Evolutionary conservation across 108 stramenopile species (phyloP).

Genomic region (Stephanodiscus minutulus): DNA sequence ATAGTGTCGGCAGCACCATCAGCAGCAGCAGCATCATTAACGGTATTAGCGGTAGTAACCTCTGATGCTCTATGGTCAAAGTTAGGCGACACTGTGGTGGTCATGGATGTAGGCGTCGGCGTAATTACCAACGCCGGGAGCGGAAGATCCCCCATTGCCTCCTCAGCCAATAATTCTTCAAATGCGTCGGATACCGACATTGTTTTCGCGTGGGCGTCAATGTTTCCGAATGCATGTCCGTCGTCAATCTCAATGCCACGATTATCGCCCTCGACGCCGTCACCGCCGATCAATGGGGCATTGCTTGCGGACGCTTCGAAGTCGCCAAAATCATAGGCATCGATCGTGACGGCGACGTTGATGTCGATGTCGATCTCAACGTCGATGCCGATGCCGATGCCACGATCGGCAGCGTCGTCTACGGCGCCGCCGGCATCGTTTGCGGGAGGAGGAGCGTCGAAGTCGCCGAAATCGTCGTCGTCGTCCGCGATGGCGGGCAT

Average conservation of each 20-base stretch:
- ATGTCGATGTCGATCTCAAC: too few species aligned
- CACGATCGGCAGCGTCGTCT: not conserved
- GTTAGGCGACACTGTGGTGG: not conserved
- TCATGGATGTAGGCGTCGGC: not conserved
- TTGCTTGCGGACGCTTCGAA: not conserved
- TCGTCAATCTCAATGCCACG: not conserved
- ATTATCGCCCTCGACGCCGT: not conserved
- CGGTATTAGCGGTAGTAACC: not conserved
- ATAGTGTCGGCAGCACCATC: not conserved
- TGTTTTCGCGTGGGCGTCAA: not conserved
- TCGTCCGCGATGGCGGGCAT: not conserved
- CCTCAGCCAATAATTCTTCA: not conserved
- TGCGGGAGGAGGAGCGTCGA: not conserved
- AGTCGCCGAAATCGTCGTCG: not conserved
- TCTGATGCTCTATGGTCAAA: not conserved
- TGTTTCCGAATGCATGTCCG: too few species aligned
- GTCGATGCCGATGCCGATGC: too few species aligned
- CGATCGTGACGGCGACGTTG: not conserved
- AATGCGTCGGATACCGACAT: not conserved
- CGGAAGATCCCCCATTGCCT: not conserved
- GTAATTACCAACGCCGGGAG: not conserved
- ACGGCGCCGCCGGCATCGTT: not conserved
- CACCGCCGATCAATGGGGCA: not conserved
- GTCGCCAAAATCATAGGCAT: not conserved
- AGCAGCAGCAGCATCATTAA: not conserved